Evolutionary conservation across 306 rosid genomes (phyloP).

Genomic region (Prunus kanzakura): DNA sequence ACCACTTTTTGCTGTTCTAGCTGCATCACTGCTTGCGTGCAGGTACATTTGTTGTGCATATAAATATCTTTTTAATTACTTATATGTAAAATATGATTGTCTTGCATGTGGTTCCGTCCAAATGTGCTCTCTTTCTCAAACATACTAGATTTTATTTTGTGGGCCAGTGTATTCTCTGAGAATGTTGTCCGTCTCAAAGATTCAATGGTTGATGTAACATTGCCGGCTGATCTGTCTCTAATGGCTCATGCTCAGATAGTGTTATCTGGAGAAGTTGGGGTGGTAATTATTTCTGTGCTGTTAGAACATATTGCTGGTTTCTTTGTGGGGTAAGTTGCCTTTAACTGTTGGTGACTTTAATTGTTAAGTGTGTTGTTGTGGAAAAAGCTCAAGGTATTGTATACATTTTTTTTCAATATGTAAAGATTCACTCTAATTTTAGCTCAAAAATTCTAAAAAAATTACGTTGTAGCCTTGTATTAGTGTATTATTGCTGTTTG

Average conservation of each 20-base stretch:
- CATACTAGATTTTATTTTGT: no score
- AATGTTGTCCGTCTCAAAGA: no score
- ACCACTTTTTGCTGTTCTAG: slow-evolving; percentile 42
- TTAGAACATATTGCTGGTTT: slow-evolving; percentile 37
- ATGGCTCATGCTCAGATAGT: slow-evolving; percentile 8
- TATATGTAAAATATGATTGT: background rate
- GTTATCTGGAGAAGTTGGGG: slow-evolving; percentile 33
- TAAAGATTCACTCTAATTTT: slow-evolving; percentile 5
- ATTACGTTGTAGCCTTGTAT: background rate
- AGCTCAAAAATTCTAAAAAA: background rate
- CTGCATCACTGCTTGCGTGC: slow-evolving; percentile 44
- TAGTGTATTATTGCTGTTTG: background rate
- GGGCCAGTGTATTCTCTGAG: no score
- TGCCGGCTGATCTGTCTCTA: slow-evolving; percentile 31
- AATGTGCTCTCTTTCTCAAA: no score
- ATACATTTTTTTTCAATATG: background rate
- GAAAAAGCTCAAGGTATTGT: no score
- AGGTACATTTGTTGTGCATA: slow-evolving; percentile 22
- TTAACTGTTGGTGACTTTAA: background rate
- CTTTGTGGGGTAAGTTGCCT: slow-evolving; percentile 38
- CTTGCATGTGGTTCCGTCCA: no score
- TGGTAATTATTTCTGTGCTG: slow-evolving; percentile 31
- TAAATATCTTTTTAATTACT: background rate
- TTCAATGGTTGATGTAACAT: no score
- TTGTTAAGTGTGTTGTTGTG: background rate